Evolutionary conservation across 2,329 filamentous ascomycete genomes (phyloP).

Genomic region (Phyllachora maydis): DNA sequence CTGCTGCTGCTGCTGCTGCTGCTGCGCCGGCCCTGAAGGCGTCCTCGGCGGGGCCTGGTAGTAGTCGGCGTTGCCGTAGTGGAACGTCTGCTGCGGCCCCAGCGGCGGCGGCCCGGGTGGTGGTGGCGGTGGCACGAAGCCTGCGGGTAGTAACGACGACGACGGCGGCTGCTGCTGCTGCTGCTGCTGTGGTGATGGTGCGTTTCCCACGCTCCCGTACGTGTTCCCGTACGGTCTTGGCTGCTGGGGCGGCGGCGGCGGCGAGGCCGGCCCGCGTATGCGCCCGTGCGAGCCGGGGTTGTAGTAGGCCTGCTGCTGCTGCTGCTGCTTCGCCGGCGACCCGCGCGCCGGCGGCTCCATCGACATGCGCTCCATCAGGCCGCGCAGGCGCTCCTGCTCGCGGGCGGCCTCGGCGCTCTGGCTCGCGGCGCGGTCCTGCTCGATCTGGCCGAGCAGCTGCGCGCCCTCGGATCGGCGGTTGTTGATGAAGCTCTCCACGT

Average conservation of each 20-base stretch:
- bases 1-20: conserved; percentile 23
- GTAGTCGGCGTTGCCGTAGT: conserved; percentile 18
- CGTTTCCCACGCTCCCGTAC: no score
- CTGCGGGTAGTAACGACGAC: conserved; percentile 30
- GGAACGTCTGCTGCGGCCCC: conserved; percentile 40
- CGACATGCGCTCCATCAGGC: conserved; percentile 89
- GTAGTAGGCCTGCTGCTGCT: conserved; percentile 30
- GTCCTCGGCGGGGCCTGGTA: conserved; percentile 5
- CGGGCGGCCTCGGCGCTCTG: conserved; percentile 47
- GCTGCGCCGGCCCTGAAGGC: conserved; percentile 11
- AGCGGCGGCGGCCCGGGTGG: conserved; percentile 41
- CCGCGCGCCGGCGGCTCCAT: conserved; percentile 47
- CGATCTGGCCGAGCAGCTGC: conserved; percentile 73
- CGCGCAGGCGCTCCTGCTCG: conserved; percentile 68
- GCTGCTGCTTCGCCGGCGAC: conserved; percentile 17
- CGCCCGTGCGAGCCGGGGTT: conserved; percentile 38
- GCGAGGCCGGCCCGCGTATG: conserved; percentile 32
- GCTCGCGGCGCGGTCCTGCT: conserved; percentile 49
- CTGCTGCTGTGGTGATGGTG: conserved; percentile 12
- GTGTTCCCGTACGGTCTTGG: conserved; percentile 20
- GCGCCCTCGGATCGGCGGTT: conserved; percentile 83
- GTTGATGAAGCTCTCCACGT: conserved; percentile 92
- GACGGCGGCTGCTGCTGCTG: no score
- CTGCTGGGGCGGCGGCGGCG: conserved; percentile 37
- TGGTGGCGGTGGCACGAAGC: conserved; percentile 42